phyloP scores from a whole-genome alignment of 805 yeast genomes.

The Saturnispora bothae region DNA sequence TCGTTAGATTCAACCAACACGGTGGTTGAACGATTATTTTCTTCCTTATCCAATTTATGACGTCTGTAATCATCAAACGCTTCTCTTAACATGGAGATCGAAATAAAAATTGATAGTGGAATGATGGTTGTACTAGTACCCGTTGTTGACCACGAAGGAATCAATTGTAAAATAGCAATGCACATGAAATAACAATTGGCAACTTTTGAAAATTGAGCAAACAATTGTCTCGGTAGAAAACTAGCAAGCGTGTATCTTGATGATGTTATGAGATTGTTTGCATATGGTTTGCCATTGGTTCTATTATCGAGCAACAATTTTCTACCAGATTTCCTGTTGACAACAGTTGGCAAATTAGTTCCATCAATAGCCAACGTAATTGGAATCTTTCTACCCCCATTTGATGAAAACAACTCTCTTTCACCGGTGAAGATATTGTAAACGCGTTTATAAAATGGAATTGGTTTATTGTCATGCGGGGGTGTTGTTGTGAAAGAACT shows the following conservation, averaged over 20 bases:
- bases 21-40: conserved; percentile 49
- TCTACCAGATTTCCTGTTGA: conserved; percentile 19
- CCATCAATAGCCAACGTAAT: conserved; percentile 35
- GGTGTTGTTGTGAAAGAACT: conserved; percentile 17
- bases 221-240: conserved; percentile 78
- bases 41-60: conserved; percentile 75
- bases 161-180: conserved; percentile 88
- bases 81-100: conserved; percentile 83
- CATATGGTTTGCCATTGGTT: conserved; percentile 43
- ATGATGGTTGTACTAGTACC: conserved; percentile 91
- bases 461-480: conserved; percentile 10
- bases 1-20: conserved; percentile 25
- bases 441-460: neutral
- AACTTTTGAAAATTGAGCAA: conserved; percentile 84
- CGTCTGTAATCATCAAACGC: conserved; percentile 90
- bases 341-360: conserved; percentile 21
- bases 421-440: conserved; percentile 31
- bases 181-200: conserved; percentile 87
- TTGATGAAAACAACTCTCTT: conserved; percentile 39
- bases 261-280: conserved; percentile 66
- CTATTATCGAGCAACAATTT: conserved; percentile 58
- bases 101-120: conserved; percentile 76
- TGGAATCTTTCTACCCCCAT: conserved; percentile 71
- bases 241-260: conserved; percentile 74
- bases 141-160: conserved; percentile 95